A percentile compares a stretch with the other conserved stretches of the same genome.
Evolutionary conservation across 179 eudicot genomes (phyloP).

Genomic region (Beta macrorhiza): DNA sequence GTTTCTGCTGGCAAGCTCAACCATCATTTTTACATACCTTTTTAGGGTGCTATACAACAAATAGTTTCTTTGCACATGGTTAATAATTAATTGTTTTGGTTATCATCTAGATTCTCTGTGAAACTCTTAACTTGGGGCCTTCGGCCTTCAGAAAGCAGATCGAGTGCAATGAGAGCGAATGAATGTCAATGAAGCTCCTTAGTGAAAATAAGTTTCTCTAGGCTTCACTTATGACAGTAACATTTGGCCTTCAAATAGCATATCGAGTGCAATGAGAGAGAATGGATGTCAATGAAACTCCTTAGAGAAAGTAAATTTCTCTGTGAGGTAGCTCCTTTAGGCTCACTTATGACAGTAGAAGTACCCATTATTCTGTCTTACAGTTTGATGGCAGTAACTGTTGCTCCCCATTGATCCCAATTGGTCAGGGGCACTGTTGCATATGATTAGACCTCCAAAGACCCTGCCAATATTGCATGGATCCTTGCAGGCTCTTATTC

Average conservation of each 20-base stretch:
- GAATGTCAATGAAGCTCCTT: neutral
- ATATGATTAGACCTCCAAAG: neutral
- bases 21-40: neutral
- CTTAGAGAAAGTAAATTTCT: neutral
- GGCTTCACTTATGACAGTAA: neutral
- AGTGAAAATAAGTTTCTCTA: neutral
- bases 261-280: neutral
- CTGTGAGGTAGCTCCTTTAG: neutral
- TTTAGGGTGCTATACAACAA: neutral
- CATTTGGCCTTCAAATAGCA: neutral
- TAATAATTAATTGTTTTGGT: neutral
- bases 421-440: neutral
- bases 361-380: neutral
- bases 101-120: neutral
- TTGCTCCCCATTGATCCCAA: neutral
- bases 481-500: neutral
- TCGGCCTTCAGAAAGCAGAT: neutral
- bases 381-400: neutral
- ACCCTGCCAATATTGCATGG: neutral
- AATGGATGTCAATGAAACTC: neutral
- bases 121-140: neutral
- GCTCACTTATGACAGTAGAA: neutral
- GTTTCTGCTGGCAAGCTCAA: neutral
- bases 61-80: neutral
- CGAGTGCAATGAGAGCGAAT: neutral